Percentiles rank a stretch among this genome's conserved stretches.
phyloP scores from a whole-genome alignment of 257 asterid genomes.

The Eustoma russellianum region DNA sequence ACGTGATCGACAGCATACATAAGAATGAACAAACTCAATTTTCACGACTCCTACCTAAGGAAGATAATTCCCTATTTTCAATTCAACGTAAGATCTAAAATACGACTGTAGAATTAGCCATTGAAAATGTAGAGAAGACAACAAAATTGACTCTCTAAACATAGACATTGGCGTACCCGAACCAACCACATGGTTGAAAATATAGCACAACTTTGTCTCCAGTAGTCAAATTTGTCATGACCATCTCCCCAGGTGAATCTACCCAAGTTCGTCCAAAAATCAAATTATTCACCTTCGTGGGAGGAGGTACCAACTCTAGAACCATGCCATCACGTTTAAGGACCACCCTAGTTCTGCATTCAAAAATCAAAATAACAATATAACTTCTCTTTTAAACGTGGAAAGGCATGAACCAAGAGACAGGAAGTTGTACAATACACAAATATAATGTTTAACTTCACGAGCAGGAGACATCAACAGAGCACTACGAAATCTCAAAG shows the following conservation, averaged over 20 bases:
- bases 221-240: constrained; percentile 81
- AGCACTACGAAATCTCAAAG: not conserved
- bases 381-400: not conserved
- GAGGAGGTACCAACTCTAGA: constrained; percentile 95
- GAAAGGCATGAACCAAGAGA: not conserved
- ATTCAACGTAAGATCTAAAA: not conserved
- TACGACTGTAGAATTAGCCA: not conserved
- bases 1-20: too few species aligned
- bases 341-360: constrained; percentile 77
- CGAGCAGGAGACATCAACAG: not conserved
- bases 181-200: constrained; percentile 99
- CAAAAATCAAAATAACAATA: not conserved
- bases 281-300: constrained; percentile 85
- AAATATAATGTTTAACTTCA: not conserved
- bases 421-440: not conserved
- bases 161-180: constrained; percentile 52
- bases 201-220: constrained; percentile 94
- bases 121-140: not conserved
- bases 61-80: too few species aligned
- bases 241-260: constrained; percentile 93
- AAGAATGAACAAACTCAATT: too few species aligned
- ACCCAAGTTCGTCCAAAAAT: constrained; percentile 99
- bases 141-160: not conserved
- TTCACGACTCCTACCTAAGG: too few species aligned
- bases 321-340: constrained; percentile 72